Evolutionary conservation across 1,284 basidiomycete genomes (phyloP), one percentile per base, ranked within the genome.

Genomic region (Cutaneotrichosporon sp.): DNA sequence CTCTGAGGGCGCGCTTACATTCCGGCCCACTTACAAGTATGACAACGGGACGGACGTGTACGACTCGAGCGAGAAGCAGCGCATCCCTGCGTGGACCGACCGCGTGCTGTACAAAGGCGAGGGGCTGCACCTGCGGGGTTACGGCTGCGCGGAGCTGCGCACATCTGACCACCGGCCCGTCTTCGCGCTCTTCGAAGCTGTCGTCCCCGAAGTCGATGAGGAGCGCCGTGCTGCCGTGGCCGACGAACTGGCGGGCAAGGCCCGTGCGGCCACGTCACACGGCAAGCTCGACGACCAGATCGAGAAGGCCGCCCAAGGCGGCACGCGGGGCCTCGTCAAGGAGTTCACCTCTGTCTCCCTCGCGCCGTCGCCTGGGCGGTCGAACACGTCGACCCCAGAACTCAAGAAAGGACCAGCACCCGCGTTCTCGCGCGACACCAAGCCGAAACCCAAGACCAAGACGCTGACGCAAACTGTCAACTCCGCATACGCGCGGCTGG

Each of bases 71-170:
- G 96, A 98, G 73, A 99, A 98, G 77, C 83, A 87, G 79, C 83
- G 96, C 7, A 87, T 97, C 67, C 96, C 96, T 1, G 90, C 94
- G 8, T 98, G 94, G 93, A 98, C 92, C 64, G 92, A 97, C 76
- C 87, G 92, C n/a, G 83, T 99, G 14, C 72, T 99, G 46, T 96
- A 86, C 77, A 84, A 83, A 57, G 91, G 91, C 9, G 65, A 68
- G 37, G 76, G 63, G 52, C 49, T 67, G 4, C 45, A 60, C 9
- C 56, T 70, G 25, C 61, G 68, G 31, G 61, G 64, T 3, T 82
- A 82, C 58, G 22, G 38, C 22, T 70, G 90, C 52, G 87, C 90
- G 17, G 88, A 94, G 61, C 76, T 98, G 56, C 81, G 79, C 65
- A 84, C 87, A 2, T 97, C 92, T 10, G 96, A 99, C 75, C 96